Conservation (phyloP, 129 eudicot genomes). For the Erigeron canadensis region DNA sequence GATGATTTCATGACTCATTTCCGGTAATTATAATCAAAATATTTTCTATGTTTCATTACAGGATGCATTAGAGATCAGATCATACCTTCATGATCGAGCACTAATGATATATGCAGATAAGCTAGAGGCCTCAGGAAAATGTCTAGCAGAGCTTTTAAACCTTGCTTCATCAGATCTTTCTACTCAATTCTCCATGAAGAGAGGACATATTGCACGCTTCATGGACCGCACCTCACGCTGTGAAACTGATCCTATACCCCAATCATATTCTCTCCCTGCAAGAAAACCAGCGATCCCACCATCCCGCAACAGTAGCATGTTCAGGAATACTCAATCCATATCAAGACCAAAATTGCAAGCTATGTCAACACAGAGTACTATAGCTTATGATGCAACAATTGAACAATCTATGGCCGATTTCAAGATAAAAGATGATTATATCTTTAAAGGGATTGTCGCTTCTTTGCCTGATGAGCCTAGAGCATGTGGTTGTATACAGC, state of each 20-base stretch:
- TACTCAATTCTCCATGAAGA: constrained; percentile 63
- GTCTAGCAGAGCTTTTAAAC: constrained; percentile 67
- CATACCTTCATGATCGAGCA: constrained; percentile 83
- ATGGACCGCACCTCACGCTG: constrained; percentile 48
- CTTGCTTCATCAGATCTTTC: constrained; percentile 51
- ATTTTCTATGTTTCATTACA: constrained; percentile 23
- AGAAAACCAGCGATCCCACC: constrained; percentile 37
- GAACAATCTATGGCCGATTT: constrained; percentile 74
- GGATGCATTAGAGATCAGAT: constrained; percentile 85
- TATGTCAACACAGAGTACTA: constrained; percentile 36
- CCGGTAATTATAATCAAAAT: not conserved
- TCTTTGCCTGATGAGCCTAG: constrained; percentile 68
- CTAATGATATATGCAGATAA: constrained; percentile 72
- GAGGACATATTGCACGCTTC: constrained; percentile 85
- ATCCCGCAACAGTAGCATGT: constrained; percentile 47
- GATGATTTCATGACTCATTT: not conserved
- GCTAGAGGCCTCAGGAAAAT: constrained; percentile 66
- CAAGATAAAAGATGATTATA: constrained; percentile 69
- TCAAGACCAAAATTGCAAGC: constrained; percentile 48
- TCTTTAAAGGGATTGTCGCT: constrained; percentile 76
- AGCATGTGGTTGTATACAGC: constrained; percentile 75
- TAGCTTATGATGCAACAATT: constrained; percentile 45
- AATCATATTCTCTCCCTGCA: constrained; percentile 42
- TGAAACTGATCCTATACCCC: constrained; percentile 53
- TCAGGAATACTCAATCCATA: constrained; percentile 30